A percentile compares a stretch with the other conserved stretches of the same genome.
These are phyloP conservation scores for Lyophyllum semitale DNA, from an alignment of 768 basidiomycete genomes.

Conservation along the genomic window DNA sequence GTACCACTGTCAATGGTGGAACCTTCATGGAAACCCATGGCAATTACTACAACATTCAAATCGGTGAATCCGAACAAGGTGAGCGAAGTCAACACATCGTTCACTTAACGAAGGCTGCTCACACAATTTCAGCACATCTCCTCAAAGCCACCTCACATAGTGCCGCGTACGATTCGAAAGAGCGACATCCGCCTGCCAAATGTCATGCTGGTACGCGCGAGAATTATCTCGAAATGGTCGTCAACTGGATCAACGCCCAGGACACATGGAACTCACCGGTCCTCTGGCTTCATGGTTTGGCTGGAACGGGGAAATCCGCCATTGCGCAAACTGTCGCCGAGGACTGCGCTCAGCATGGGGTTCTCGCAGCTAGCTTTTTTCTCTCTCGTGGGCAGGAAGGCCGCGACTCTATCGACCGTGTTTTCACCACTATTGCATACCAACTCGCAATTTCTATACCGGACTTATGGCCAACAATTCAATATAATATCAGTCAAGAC, in stretches of 20 bases:
- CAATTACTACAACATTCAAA: no score
- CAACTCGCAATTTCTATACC: conserved; percentile 3
- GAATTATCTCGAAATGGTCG: neutral
- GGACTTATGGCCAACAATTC: neutral
- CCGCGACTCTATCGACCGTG: neutral
- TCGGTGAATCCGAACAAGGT: no score
- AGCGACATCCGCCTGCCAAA: neutral
- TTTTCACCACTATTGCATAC: conserved; percentile 7
- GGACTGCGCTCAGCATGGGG: neutral
- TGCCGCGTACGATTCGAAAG: conserved; percentile 1
- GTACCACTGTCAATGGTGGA: no score
- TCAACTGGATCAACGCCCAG: neutral
- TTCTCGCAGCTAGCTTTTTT: conserved; percentile 3
- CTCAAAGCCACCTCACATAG: no score
- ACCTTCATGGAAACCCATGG: no score
- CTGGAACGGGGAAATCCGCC: conserved; percentile 6
- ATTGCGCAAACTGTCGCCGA: conserved; percentile 7
- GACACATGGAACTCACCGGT: neutral
- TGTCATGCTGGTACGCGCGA: conserved; percentile 3
- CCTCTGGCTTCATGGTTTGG: conserved; percentile 7
- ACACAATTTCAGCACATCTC: no score
- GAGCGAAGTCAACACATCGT: no score
- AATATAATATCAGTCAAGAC: neutral
- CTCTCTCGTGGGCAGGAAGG: neutral
- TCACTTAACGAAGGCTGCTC: no score